Base-by-base conservation (phyloP, 176 grass and related monocot species). In the Carex pumila region DNA sequence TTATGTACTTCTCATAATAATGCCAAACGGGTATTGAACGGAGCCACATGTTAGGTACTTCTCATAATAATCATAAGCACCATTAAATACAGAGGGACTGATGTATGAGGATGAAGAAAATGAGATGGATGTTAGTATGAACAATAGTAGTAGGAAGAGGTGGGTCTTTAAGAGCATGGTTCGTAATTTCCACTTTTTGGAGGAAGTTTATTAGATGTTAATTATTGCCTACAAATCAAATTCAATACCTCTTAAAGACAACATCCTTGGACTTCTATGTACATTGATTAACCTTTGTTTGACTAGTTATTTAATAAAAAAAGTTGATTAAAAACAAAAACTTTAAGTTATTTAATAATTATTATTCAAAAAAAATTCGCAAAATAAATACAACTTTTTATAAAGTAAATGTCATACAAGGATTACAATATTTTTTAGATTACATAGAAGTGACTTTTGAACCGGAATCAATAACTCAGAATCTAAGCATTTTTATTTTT, bases 51-150 rank as follows among this genome's bases (percentile, higher is more conserved):
- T 43, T n/a, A 5, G 32, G 32, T 34, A 8, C 3, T 3, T 29
- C 0, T 18, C 3, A 3, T 1, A 0, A 5, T n/a, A 1, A 41
- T 14, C 4, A 5, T 1, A 1, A 45, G 1, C 5, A 2, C 5
- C 0, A 57, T 34, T 2, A 34, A 57, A 5, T 57, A 5, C 3
- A 57, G 3, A 57, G 15, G 3, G 3, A 57, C 0, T 57, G 55
- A 57, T 57, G 55, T 47, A 18, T 57, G 55, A 57, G 55, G 55
- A 57, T 57, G 55, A 57, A 57, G 55, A 57, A 57, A 17, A 4
- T 57, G 12, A 17, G 2, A 17, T 57, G 15, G 12, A 57, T 57
- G 55, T 5, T 17, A 57, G 55, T 57, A 18, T 57, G 55, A 57
- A 17, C 55, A 9, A 47, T 47, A 18, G 4, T 57, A 57, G 55